phyloP scores from a whole-genome alignment of 768 basidiomycete species.

The Podaxis sp. region DNA sequence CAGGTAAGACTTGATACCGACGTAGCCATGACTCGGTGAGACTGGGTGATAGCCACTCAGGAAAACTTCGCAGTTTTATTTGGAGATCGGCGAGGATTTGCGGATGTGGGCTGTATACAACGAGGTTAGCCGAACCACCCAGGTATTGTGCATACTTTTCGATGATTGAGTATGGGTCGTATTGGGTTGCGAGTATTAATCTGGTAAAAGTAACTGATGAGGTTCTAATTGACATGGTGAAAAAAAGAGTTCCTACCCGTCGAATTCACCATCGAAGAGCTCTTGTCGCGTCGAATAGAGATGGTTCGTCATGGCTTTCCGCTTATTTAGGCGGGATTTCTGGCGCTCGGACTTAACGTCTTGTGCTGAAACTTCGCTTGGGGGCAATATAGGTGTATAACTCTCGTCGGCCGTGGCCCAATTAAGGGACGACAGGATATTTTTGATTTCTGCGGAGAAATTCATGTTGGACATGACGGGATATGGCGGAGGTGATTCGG shows the following conservation, averaged over 20 bases:
- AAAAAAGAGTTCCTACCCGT: conserved; percentile 51
- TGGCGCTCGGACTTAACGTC: conserved; percentile 70
- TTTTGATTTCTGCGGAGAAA: conserved; percentile 53
- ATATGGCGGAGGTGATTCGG: conserved; percentile 91
- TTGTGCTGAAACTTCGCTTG: conserved; percentile 52
- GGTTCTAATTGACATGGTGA: not conserved
- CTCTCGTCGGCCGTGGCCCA: conserved; percentile 87
- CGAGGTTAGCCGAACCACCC: conserved; percentile 80
- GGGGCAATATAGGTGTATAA: conserved; percentile 60
- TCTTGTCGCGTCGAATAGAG: conserved; percentile 69
- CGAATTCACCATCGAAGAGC: conserved; percentile 83
- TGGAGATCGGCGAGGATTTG: conserved; percentile 80
- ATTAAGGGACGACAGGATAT: conserved; percentile 68
- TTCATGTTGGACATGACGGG: conserved; percentile 85
- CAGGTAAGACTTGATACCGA: conserved; percentile 91
- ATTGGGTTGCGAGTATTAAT: conserved; percentile 76
- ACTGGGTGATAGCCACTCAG: conserved; percentile 70
- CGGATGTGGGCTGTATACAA: conserved; percentile 70
- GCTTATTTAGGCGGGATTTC: conserved; percentile 66
- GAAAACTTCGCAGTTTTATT: conserved; percentile 57
- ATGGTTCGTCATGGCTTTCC: conserved; percentile 63
- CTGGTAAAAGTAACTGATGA: conserved; percentile 29
- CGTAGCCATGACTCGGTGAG: conserved; percentile 87
- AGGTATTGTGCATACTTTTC: conserved; percentile 72
- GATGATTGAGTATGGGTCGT: conserved; percentile 80